Percentiles rank a stretch among this genome's conserved stretches.
Conservation (phyloP, 306 rosid genomes). For the Cicer pinnatifidum region DNA sequence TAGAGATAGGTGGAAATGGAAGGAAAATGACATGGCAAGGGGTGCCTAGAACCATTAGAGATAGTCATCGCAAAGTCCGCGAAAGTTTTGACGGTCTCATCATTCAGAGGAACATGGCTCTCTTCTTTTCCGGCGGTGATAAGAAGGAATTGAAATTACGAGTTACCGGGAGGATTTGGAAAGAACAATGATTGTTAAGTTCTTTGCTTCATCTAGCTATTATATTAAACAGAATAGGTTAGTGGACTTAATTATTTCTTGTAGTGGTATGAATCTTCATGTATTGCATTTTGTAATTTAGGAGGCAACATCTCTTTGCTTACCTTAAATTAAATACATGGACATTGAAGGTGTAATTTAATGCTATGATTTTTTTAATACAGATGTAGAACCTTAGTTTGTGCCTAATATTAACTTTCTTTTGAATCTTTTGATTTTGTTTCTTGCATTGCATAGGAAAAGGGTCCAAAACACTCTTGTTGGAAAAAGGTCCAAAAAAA, state of each 20-base stretch:
- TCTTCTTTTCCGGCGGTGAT: conserved; percentile 81
- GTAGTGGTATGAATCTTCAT: conserved; percentile 45
- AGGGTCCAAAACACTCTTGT: not conserved
- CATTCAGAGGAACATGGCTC: conserved; percentile 87
- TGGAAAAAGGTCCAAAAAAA: no score
- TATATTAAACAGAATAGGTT: conserved; percentile 38
- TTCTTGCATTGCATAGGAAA: not conserved
- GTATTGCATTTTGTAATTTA: conserved; percentile 53
- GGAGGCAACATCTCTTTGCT: conserved; percentile 86
- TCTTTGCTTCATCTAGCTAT: conserved; percentile 18
- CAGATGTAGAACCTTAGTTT: conserved; percentile 39
- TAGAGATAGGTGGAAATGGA: conserved; percentile 91
- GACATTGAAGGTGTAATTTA: conserved; percentile 42
- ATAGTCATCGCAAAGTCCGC: conserved; percentile 81
- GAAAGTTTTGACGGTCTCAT: conserved; percentile 90
- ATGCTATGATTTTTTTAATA: conserved; percentile 31
- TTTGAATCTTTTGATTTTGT: not conserved
- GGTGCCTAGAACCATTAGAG: conserved; percentile 83
- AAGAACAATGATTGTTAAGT: conserved; percentile 60
- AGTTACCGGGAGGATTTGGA: conserved; percentile 89
- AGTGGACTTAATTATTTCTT: conserved; percentile 40
- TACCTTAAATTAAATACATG: conserved; percentile 54
- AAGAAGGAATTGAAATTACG: conserved; percentile 79
- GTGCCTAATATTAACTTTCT: not conserved
- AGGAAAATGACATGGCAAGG: conserved; percentile 97